Percentiles rank a stretch among this genome's conserved stretches.
phyloP scores from a whole-genome alignment of 2,329 filamentous ascomycete species.

The Alternaria sp. region DNA sequence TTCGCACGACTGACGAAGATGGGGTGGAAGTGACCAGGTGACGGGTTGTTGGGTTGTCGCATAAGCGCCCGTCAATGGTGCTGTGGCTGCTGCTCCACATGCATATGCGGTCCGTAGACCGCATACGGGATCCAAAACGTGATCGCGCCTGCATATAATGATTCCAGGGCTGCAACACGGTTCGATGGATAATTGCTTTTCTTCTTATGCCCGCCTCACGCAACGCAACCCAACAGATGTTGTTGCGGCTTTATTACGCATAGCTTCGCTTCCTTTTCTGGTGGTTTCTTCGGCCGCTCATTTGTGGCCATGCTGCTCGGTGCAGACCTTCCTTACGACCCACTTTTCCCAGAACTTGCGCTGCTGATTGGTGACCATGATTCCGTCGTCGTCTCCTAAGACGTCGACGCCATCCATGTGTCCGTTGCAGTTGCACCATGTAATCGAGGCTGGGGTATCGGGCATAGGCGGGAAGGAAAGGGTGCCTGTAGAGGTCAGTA shows the following conservation, averaged over 20 bases:
- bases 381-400: slow-evolving; percentile 59
- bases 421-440: slow-evolving; percentile 55
- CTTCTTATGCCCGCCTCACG: background rate
- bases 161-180: background rate
- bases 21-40: slow-evolving; percentile 1
- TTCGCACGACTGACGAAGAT: background rate
- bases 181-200: slow-evolving; percentile 4
- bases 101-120: slow-evolving; percentile 19
- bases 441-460: slow-evolving; percentile 54
- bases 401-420: slow-evolving; percentile 52
- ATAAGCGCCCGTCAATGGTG: slow-evolving; percentile 28
- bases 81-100: slow-evolving; percentile 19
- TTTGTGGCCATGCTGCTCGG: slow-evolving; percentile 50
- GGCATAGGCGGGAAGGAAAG: slow-evolving; percentile 56
- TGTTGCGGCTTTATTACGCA: background rate
- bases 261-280: background rate
- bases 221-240: slow-evolving; percentile 1
- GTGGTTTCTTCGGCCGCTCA: slow-evolving; percentile 19
- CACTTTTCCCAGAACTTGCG: slow-evolving; percentile 64
- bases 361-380: slow-evolving; percentile 55
- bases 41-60: slow-evolving; percentile 19
- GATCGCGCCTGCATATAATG: slow-evolving; percentile 9
- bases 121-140: slow-evolving; percentile 19
- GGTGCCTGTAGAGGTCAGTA: slow-evolving; percentile 25
- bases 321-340: slow-evolving; percentile 56